phyloP scores from a whole-genome alignment of 805 yeast genomes.

The Candida namnaoensis region DNA sequence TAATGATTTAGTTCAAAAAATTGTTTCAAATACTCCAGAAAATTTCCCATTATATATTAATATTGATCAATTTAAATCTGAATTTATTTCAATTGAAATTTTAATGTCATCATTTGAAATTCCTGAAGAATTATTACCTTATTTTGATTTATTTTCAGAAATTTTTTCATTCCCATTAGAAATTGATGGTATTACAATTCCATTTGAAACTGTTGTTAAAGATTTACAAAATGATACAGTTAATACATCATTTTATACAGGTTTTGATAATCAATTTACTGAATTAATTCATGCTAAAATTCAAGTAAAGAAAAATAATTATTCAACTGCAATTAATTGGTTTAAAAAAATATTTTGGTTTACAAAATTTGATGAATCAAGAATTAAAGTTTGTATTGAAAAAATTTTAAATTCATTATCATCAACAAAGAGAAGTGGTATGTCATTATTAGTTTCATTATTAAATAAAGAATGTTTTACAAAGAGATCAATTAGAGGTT shows the following conservation, averaged over 20 bases:
- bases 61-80: conserved; percentile 71
- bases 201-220: conserved; percentile 72
- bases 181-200: conserved; percentile 47
- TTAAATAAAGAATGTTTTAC: conserved; percentile 43
- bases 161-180: conserved; percentile 67
- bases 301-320: conserved; percentile 53
- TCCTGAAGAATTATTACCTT: conserved; percentile 48
- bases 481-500: conserved; percentile 53
- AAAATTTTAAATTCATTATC: conserved; percentile 30
- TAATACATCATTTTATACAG: conserved; percentile 43
- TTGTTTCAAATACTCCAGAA: conserved; percentile 25
- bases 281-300: conserved; percentile 60
- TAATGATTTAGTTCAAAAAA: conserved; percentile 16
- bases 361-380: conserved; percentile 60
- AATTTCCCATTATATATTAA: conserved; percentile 64
- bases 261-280: conserved; percentile 50
- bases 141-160: conserved; percentile 56
- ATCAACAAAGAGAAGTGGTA: conserved; percentile 32
- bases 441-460: conserved; percentile 56
- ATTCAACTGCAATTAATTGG: conserved; percentile 71
- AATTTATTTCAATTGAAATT: conserved; percentile 64
- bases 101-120: conserved; percentile 47
- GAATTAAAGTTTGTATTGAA: conserved; percentile 52
- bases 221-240: conserved; percentile 68
- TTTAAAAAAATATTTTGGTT: conserved; percentile 53